These are phyloP conservation scores for Chlamydomonas reinhardtii DNA, from an alignment of 163 green algal genomes.

Conservation along the genomic window DNA sequence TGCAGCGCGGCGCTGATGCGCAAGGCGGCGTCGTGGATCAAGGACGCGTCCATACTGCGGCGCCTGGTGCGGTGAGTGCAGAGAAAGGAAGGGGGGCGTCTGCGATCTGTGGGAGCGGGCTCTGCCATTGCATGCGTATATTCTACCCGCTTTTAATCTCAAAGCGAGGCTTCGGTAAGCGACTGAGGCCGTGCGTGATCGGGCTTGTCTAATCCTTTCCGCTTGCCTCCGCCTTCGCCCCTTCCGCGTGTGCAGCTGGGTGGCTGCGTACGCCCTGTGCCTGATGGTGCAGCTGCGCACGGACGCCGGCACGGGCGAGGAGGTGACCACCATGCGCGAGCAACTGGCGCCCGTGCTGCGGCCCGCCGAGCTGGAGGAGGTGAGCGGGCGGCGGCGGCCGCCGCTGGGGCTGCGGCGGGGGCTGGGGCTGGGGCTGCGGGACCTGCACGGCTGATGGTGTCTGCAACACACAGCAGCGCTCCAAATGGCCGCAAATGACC, in stretches of 20 bases:
- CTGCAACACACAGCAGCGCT: too few species aligned
- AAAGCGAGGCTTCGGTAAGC: too few species aligned
- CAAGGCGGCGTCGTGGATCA: conserved; percentile 54
- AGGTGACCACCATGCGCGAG: conserved; percentile 15
- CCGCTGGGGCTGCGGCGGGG: neutral
- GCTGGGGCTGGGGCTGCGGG: too few species aligned
- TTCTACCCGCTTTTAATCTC: too few species aligned
- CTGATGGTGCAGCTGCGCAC: conserved; percentile 39
- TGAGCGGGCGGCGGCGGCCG: neutral
- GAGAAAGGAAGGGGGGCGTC: too few species aligned
- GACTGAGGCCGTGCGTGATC: too few species aligned
- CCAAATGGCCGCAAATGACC: too few species aligned
- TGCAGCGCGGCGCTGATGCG: conserved; percentile 69
- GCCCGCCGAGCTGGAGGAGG: conserved; percentile 46
- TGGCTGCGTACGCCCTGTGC: conserved; percentile 26
- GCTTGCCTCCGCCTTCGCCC: too few species aligned
- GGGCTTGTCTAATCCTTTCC: too few species aligned
- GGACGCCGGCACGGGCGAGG: neutral
- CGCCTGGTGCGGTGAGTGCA: conserved; percentile 23
- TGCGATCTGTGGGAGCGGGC: too few species aligned
- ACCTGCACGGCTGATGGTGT: too few species aligned
- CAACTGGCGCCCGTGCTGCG: conserved; percentile 34
- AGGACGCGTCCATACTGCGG: neutral
- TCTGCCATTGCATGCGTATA: too few species aligned
- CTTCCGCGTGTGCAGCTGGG: conserved; percentile 40